Evolutionary conservation across 768 basidiomycete species (phyloP).

Genomic region (Boletus vinaceobasis): DNA sequence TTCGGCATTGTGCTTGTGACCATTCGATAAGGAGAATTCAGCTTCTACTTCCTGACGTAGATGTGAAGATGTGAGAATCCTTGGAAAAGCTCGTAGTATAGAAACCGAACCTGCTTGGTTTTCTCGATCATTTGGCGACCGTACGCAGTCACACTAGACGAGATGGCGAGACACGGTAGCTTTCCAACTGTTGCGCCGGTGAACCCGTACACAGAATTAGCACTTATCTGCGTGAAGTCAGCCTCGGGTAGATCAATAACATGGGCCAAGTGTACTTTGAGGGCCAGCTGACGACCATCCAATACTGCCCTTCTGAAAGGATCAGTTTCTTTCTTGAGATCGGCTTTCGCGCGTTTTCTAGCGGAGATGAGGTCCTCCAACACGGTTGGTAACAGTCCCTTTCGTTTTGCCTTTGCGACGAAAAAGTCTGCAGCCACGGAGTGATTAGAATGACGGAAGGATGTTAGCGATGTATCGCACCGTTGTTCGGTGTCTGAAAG

Average conservation of each 20-base stretch:
- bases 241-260: background rate
- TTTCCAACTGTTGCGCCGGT: slow-evolving; percentile 98
- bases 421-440: slow-evolving; percentile 68
- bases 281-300: slow-evolving; percentile 93
- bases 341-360: slow-evolving; percentile 91
- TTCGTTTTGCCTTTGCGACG: slow-evolving; percentile 64
- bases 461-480: slow-evolving; percentile 37
- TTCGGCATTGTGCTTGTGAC: slow-evolving; percentile 80
- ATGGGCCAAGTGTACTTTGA: slow-evolving; percentile 59
- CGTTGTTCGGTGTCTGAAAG: slow-evolving; percentile 92
- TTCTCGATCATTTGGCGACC: slow-evolving; percentile 99
- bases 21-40: slow-evolving; percentile 82
- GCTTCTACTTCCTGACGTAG: slow-evolving; percentile 73
- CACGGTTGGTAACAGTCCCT: slow-evolving; percentile 88
- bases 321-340: slow-evolving; percentile 95
- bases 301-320: slow-evolving; percentile 96
- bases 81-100: background rate
- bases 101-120: slow-evolving; percentile 70
- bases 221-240: slow-evolving; percentile 72
- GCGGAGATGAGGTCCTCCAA: slow-evolving; percentile 92
- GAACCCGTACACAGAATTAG: slow-evolving; percentile 99
- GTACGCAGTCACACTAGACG: slow-evolving; percentile 92
- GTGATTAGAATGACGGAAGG: background rate
- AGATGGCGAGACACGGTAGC: slow-evolving; percentile 92
- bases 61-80: background rate